Conservation (phyloP, 345 rosid species). For the rapeseed (Brassica napus) region Da-Ae NC_063446.1:2226001-2226500, state of each 20-base stretch:
- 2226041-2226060: constrained; percentile 61
- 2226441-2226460: constrained; percentile 54
- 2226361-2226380: constrained; percentile 73
- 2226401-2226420: constrained; percentile 95
- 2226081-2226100: constrained; percentile 68
- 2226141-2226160: background rate
- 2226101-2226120: constrained; percentile 71
- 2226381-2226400: constrained; percentile 85
- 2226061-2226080: constrained; percentile 52
- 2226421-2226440: constrained; percentile 63
- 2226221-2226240: background rate
- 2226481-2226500: constrained; percentile 20
- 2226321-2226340: constrained; percentile 1
- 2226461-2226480: background rate
- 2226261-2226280: background rate
- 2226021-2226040: constrained; percentile 49
- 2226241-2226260: background rate
- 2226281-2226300: background rate
- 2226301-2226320: constrained; percentile 8
- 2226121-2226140: constrained; percentile 41
- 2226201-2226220: background rate
- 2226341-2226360: constrained; percentile 26
- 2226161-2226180: too few species aligned
- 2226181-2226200: background rate
- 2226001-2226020: constrained; percentile 45